These are phyloP conservation scores for Mycena sp. DNA, from an alignment of 1,284 basidiomycete species.

Conservation along the genomic window DNA sequence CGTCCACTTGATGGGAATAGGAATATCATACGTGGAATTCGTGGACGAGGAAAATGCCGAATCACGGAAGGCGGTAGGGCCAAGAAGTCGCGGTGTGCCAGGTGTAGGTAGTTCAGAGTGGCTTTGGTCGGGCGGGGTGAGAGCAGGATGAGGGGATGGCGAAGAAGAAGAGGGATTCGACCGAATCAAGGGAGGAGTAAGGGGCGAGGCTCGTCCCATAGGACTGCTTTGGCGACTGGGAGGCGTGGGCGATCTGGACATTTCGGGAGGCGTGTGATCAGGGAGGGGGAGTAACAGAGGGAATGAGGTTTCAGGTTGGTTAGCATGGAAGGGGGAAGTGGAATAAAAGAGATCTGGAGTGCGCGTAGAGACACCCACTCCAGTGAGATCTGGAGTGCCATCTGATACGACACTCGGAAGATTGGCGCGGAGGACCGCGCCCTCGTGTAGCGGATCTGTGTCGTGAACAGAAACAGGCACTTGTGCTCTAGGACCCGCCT, in stretches of 20 bases:
- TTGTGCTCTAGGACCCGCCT: slow-evolving; percentile 68
- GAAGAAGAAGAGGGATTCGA: slow-evolving; percentile 2
- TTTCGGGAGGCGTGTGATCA: neutral
- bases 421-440: slow-evolving; percentile 49
- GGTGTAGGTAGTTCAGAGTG: slow-evolving; percentile 13
- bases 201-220: neutral
- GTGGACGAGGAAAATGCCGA: slow-evolving; percentile 60
- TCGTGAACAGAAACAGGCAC: slow-evolving; percentile 66
- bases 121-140: slow-evolving; percentile 17
- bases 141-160: slow-evolving; percentile 27
- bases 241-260: slow-evolving; percentile 5
- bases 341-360: slow-evolving; percentile 47
- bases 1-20: slow-evolving; percentile 65
- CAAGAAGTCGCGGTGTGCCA: slow-evolving; percentile 46
- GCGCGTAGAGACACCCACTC: slow-evolving; percentile 58
- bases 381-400: slow-evolving; percentile 66
- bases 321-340: slow-evolving; percentile 38
- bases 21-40: slow-evolving; percentile 53
- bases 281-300: slow-evolving; percentile 11
- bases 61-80: slow-evolving; percentile 61
- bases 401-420: slow-evolving; percentile 62
- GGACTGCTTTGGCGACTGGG: neutral
- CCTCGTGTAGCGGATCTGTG: slow-evolving; percentile 47
- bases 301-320: slow-evolving; percentile 7
- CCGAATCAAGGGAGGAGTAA: neutral